Evolutionary conservation across 2,329 filamentous ascomycete genomes (phyloP).

Genomic region (Cordyceps cicadae): DNA sequence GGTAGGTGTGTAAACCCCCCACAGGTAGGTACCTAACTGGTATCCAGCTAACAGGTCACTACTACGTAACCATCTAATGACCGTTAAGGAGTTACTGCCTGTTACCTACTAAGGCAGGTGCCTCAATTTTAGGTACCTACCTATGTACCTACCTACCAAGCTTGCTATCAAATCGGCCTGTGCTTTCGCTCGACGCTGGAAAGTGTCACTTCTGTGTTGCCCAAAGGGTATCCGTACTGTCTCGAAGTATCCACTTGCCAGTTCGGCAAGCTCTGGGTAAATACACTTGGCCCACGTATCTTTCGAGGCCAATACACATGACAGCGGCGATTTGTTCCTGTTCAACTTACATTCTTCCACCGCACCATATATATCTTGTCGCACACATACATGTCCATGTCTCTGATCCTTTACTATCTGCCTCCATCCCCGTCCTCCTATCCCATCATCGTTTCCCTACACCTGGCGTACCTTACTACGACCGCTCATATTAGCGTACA

Average conservation of each 20-base stretch:
- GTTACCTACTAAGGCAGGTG: too few relatives aligned
- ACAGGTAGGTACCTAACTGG: too few relatives aligned
- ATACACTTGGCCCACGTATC: neutral
- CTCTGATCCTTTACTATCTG: neutral
- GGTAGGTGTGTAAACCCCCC: neutral
- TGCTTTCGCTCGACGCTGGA: too few relatives aligned
- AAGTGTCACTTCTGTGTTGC: too few relatives aligned
- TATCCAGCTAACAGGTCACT: too few relatives aligned
- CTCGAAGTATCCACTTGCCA: neutral
- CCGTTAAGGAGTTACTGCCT: too few relatives aligned
- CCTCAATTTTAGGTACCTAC: neutral
- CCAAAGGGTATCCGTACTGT: neutral
- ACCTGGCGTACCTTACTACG: neutral
- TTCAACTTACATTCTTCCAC: neutral
- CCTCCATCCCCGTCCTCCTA: neutral
- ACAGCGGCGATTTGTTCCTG: neutral
- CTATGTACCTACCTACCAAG: too few relatives aligned
- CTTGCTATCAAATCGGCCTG: too few relatives aligned
- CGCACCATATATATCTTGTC: neutral
- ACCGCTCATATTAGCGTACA: neutral
- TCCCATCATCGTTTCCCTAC: neutral
- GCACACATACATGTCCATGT: neutral
- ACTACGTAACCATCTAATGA: too few relatives aligned
- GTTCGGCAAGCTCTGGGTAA: neutral
- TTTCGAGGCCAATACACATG: neutral